Conservation (phyloP, 768 basidiomycete species). For the Multifurca ochricompacta region DNA sequence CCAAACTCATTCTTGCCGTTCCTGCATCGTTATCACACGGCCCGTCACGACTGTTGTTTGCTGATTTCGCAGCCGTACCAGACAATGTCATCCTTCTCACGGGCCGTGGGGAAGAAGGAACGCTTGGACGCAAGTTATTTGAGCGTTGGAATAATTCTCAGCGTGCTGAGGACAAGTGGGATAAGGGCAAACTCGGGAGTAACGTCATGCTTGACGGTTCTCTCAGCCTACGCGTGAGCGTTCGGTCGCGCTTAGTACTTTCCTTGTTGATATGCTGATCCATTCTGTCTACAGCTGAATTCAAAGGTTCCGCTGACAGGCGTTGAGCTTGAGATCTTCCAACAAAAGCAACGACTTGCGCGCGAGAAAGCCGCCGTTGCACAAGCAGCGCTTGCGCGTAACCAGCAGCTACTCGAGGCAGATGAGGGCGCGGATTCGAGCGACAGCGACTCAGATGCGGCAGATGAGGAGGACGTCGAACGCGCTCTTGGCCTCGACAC, state of each 20-base stretch:
- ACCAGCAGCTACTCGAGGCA: conserved; percentile 86
- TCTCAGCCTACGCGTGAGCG: conserved; percentile 55
- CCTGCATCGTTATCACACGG: conserved; percentile 92
- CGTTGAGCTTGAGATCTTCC: conserved; percentile 73
- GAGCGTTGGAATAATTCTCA: conserved; percentile 83
- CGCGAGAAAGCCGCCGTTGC: conserved; percentile 84
- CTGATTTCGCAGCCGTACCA: conserved; percentile 73
- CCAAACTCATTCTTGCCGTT: conserved; percentile 90
- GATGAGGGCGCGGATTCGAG: conserved; percentile 83
- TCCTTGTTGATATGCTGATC: conserved; percentile 5
- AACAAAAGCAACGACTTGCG: conserved; percentile 63
- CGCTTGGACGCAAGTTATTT: conserved; percentile 71
- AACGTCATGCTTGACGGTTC: conserved; percentile 75
- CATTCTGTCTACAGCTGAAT: conserved; percentile 49
- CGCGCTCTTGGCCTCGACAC: conserved; percentile 44
- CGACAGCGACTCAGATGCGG: conserved; percentile 60
- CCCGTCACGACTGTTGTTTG: conserved; percentile 78
- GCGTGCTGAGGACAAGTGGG: conserved; percentile 76
- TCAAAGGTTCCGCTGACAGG: conserved; percentile 87
- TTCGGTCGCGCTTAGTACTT: background rate
- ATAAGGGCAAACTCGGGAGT: conserved; percentile 81
- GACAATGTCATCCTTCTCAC: conserved; percentile 89
- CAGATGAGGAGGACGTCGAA: conserved; percentile 57
- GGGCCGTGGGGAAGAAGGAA: conserved; percentile 67
- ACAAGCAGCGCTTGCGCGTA: conserved; percentile 74